Evolutionary conservation across 257 asterid species (phyloP), one percentile per base, ranked within the genome.

Genomic region (Solanum chmielewskii): DNA sequence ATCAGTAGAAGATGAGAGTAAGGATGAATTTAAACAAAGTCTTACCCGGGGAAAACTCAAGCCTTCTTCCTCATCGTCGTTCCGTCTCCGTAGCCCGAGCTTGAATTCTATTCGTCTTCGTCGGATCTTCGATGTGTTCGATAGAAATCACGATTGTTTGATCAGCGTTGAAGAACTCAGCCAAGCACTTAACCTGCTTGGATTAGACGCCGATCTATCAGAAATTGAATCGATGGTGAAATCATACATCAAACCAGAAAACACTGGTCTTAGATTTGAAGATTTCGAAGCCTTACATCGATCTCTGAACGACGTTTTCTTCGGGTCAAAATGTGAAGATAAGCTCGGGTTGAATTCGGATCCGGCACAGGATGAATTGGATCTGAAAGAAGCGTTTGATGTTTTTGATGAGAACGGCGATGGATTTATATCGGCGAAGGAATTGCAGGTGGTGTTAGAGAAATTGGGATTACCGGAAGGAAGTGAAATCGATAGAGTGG

Each of bases 361-460:
- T 76, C 81, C 81, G 16, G 31, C 18, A 5, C 90, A 77, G 86
- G 93, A 91, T 3, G 98, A 95, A 74, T 85, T 91, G 1, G 98
- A 95, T 89, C 93, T 95, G 70, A 20, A 86, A 21, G 98, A 95
- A 89, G 98, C 98, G 4, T 95, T 95, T 86, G 93, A 94, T 92
- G 98, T 95, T 39, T 95, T 95, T 68, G 98, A 95, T 15, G 96
- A 92, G 83, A 93, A 95, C 29, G 95, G 98, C 13, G 98, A 95
- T 33, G 98, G 98, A 0, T 95, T 87, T 89, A 95, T 95, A 87
- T 93, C 95, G 3, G 98, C 96, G 8, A 89, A 71, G 86, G 98
- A 94, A 86, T 88, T 94, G 83, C 96, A 95, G 86, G 89, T 42
- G 15, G 98, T 95, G 11, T 18, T 95, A 20, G 93, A 88, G 9